Evolutionary conservation across 805 yeast genomes (phyloP).

Genomic region (Wickerhamomyces bisporus): DNA sequence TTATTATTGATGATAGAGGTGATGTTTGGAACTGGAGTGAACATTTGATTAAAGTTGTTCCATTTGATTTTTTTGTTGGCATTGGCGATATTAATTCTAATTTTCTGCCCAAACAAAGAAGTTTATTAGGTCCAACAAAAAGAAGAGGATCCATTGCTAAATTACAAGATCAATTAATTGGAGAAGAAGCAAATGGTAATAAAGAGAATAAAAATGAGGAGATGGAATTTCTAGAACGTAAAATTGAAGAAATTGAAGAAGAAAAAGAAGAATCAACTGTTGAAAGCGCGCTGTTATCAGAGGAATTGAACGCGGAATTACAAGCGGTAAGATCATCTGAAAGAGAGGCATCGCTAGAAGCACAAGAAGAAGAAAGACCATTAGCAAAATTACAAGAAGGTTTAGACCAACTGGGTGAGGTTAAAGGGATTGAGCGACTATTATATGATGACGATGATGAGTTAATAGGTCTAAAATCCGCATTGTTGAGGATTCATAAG

Average conservation of each 20-base stretch:
- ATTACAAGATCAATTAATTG: conserved; percentile 42
- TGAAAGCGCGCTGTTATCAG: no score
- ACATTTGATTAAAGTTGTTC: conserved; percentile 86
- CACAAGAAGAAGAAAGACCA: conserved; percentile 78
- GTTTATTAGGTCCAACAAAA: conserved; percentile 55
- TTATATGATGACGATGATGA: conserved; percentile 81
- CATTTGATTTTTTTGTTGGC: conserved; percentile 94
- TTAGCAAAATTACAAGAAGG: conserved; percentile 76
- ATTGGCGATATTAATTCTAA: conserved; percentile 96
- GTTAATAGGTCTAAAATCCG: conserved; percentile 54
- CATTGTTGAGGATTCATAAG: conserved; percentile 58
- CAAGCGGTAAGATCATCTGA: conserved; percentile 38
- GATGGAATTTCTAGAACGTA: conserved; percentile 23
- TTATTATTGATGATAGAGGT: conserved; percentile 93
- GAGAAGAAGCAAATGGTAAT: conserved; percentile 13
- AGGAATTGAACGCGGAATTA: conserved; percentile 28
- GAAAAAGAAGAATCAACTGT: conserved; percentile 22
- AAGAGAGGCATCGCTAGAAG: conserved; percentile 66
- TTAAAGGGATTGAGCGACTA: conserved; percentile 31
- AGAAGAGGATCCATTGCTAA: conserved; percentile 52
- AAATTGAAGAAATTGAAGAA: conserved; percentile 26
- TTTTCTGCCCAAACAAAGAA: conserved; percentile 76
- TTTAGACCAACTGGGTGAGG: conserved; percentile 37
- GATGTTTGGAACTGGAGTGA: conserved; percentile 99
- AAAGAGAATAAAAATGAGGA: conserved; percentile 27